Evolutionary conservation across 768 basidiomycete genomes (phyloP).

Genomic region (Gloeophyllum trabeum): DNA sequence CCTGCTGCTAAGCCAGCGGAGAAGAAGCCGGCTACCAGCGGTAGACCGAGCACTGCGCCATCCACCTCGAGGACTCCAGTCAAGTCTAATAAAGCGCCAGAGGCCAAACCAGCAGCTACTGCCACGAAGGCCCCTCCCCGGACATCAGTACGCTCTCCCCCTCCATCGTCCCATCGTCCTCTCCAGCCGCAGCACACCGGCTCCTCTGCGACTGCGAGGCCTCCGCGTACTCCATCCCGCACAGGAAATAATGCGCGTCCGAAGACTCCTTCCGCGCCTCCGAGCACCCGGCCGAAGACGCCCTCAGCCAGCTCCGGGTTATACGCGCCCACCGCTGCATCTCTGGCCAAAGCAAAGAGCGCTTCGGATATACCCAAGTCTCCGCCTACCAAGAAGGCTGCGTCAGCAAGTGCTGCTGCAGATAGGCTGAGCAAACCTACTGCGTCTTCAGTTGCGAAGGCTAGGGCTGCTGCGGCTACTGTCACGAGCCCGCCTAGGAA

Average conservation of each 20-base stretch:
- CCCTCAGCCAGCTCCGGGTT: constrained; percentile 56
- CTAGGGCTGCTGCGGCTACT: constrained; percentile 23
- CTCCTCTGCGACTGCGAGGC: constrained; percentile 24
- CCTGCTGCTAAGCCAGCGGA: constrained; percentile 8
- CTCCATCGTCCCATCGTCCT: constrained; percentile 23
- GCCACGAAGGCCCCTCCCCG: constrained; percentile 9
- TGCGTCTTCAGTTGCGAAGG: constrained; percentile 61
- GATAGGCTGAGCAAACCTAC: constrained; percentile 78
- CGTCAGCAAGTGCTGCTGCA: constrained; percentile 32
- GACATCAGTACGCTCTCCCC: constrained; percentile 17
- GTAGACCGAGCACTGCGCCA: constrained; percentile 1
- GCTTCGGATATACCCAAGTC: too few species aligned
- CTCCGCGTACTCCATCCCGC: constrained; percentile 14
- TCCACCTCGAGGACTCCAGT: constrained; percentile 10
- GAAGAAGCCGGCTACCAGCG: constrained; percentile 4
- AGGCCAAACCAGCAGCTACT: constrained; percentile 6
- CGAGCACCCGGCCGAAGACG: constrained; percentile 39
- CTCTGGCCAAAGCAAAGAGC: constrained; percentile 53
- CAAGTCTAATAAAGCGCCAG: constrained; percentile 7
- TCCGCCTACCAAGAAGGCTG: constrained; percentile 44
- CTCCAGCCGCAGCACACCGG: constrained; percentile 29
- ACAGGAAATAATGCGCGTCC: constrained; percentile 23
- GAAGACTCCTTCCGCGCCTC: constrained; percentile 20
- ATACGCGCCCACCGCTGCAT: constrained; percentile 78
- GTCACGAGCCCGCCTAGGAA: constrained; percentile 14